Conservation (phyloP, 1,139 yeast species). For the Hansenula lynferdii region DNA sequence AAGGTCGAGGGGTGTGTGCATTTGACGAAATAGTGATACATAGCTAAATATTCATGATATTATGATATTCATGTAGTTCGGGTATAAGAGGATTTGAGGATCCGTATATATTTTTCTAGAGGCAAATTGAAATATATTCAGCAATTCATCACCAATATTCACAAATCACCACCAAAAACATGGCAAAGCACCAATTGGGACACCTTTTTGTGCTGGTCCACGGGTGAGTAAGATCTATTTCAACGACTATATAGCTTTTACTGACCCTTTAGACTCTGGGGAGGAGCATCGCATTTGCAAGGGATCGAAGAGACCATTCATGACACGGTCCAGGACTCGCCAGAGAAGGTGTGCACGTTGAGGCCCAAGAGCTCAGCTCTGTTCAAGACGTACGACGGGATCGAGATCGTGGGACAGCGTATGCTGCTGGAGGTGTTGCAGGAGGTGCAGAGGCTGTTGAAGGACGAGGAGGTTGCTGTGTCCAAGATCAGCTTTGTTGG, state of each 20-base stretch:
- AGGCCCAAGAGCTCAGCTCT: constrained; percentile 69
- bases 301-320: constrained; percentile 51
- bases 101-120: no score
- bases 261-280: constrained; percentile 84
- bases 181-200: constrained; percentile 22
- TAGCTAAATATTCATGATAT: no score
- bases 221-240: no score
- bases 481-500: constrained; percentile 43
- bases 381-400: constrained; percentile 84
- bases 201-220: constrained; percentile 81
- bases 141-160: not conserved
- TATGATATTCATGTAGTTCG: no score
- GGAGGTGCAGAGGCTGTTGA: constrained; percentile 46
- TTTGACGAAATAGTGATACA: not conserved
- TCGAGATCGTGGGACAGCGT: constrained; percentile 64
- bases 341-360: constrained; percentile 47
- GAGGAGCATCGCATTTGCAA: constrained; percentile 70
- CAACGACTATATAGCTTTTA: no score
- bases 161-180: not conserved
- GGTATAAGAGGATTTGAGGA: no score
- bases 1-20: not conserved
- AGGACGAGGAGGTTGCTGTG: constrained; percentile 35
- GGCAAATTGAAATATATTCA: no score
- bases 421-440: constrained; percentile 58
- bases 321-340: constrained; percentile 31